Evolutionary conservation across 2,329 filamentous ascomycete species (phyloP).

Genomic region (Trichophyton benhamiae): DNA sequence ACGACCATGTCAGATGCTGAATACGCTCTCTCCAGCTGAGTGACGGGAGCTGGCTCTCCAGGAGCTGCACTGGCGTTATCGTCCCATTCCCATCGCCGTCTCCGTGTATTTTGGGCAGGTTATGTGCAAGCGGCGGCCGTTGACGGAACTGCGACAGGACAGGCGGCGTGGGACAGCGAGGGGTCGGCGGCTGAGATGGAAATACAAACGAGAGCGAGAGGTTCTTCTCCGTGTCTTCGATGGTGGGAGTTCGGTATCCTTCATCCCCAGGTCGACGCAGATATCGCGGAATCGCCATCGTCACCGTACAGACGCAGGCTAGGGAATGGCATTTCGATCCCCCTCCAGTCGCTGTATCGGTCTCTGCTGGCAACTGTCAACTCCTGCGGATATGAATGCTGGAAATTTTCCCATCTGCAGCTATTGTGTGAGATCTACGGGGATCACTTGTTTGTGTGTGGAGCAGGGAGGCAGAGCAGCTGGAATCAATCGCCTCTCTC

Average conservation of each 20-base stretch:
- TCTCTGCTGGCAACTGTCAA: neutral
- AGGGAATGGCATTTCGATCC: neutral
- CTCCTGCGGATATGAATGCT: neutral
- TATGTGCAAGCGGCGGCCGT: slow-evolving; percentile 1
- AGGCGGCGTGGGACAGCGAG: slow-evolving; percentile 5
- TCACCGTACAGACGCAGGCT: neutral
- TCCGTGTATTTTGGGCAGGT: neutral
- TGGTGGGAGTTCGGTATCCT: slow-evolving; percentile 34
- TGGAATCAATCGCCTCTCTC: neutral
- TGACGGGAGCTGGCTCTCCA: slow-evolving; percentile 14
- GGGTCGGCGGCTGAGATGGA: neutral
- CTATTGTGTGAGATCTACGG: neutral
- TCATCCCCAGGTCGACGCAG: slow-evolving; percentile 30
- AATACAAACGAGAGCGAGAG: slow-evolving; percentile 5
- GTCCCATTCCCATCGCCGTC: neutral
- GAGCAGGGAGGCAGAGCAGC: neutral
- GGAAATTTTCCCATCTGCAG: neutral
- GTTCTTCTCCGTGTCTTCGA: slow-evolving; percentile 30
- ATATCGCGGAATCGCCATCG: slow-evolving; percentile 20
- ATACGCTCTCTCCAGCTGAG: slow-evolving; percentile 44
- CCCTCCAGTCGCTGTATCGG: neutral
- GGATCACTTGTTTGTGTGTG: neutral
- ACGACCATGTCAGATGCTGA: slow-evolving; percentile 61
- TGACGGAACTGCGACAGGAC: slow-evolving; percentile 8
- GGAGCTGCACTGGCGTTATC: neutral